Percentiles rank a stretch among this genome's conserved stretches.
These are phyloP conservation scores for Emmonsiellopsis sp. DNA, from an alignment of 2,329 filamentous ascomycete species.

Conservation along the genomic window DNA sequence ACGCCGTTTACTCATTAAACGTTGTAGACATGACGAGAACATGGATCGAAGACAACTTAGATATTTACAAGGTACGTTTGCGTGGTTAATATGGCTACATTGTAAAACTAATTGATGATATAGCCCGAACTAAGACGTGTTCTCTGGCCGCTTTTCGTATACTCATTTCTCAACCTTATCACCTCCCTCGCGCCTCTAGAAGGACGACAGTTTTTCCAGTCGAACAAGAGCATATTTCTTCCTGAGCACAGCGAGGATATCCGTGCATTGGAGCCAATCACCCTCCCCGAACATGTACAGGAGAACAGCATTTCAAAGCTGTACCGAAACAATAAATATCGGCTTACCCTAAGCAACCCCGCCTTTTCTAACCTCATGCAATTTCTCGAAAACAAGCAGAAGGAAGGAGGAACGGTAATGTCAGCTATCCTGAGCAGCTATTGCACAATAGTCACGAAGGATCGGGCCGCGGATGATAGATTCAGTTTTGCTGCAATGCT, in stretches of 20 bases:
- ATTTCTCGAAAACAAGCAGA: constrained; percentile 78
- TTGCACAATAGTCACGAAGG: constrained; percentile 50
- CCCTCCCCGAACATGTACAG: constrained; percentile 65
- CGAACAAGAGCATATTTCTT: constrained; percentile 61
- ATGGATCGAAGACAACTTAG: constrained; percentile 87
- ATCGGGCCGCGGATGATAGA: constrained; percentile 49
- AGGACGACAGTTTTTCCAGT: constrained; percentile 61
- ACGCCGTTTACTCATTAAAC: background rate
- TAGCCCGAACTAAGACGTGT: constrained; percentile 80
- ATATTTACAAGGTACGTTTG: constrained; percentile 70
- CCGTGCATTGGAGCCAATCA: constrained; percentile 62
- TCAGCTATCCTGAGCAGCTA: constrained; percentile 59
- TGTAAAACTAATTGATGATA: constrained; percentile 4
- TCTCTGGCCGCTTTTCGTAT: constrained; percentile 88
- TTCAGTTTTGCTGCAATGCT: constrained; percentile 52
- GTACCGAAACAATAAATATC: constrained; percentile 80
- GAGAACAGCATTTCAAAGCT: constrained; percentile 70
- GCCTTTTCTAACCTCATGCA: constrained; percentile 75
- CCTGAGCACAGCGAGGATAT: constrained; percentile 73
- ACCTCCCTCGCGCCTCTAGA: constrained; percentile 62
- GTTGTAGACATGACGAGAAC: constrained; percentile 54
- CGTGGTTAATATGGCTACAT: background rate
- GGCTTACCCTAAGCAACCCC: constrained; percentile 78
- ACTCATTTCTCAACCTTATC: constrained; percentile 77
- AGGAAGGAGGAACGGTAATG: constrained; percentile 69